phyloP scores from a whole-genome alignment of 2,329 filamentous ascomycete species.

The Simplicillium sp. region DNA sequence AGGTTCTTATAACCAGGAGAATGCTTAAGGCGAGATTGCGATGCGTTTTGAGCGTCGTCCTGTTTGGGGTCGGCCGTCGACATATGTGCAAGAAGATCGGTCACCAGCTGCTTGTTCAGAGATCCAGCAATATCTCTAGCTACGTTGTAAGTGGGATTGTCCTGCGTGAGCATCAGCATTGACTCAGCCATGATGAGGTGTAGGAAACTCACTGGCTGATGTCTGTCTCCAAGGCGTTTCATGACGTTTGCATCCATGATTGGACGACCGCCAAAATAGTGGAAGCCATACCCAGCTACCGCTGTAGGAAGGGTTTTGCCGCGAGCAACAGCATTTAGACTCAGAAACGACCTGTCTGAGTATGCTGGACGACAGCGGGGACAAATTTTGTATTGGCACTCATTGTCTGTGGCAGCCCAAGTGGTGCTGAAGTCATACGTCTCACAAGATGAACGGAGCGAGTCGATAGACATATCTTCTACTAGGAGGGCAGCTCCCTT shows the following conservation, averaged over 20 bases:
- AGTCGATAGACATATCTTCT: constrained; percentile 10
- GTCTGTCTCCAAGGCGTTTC: constrained; percentile 25
- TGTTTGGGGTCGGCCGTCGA: too few species aligned
- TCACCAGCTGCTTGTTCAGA: too few species aligned
- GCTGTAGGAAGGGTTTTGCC: constrained; percentile 40
- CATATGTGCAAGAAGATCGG: too few species aligned
- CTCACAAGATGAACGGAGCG: constrained; percentile 6
- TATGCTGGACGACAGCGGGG: constrained; percentile 34
- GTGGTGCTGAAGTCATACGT: constrained; percentile 17
- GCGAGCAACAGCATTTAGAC: constrained; percentile 37
- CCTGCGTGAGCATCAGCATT: too few species aligned
- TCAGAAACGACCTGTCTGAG: constrained; percentile 35
- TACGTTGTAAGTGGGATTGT: too few species aligned
- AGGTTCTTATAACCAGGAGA: background rate
- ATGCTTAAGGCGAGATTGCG: background rate
- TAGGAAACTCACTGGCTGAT: constrained; percentile 19
- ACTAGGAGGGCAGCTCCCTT: constrained; percentile 13
- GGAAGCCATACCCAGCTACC: constrained; percentile 43
- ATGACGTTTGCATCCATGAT: constrained; percentile 27
- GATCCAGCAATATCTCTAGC: too few species aligned
- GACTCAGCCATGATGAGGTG: too few species aligned
- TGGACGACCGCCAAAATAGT: constrained; percentile 31
- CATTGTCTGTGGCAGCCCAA: constrained; percentile 28
- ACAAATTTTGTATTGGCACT: constrained; percentile 44
- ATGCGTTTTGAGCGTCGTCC: too few species aligned